A percentile compares a stretch with the other conserved stretches of the same genome.
These are phyloP conservation scores for Juglanconis juglandina DNA, from an alignment of 2,329 filamentous ascomycete species.

Conservation along the genomic window DNA sequence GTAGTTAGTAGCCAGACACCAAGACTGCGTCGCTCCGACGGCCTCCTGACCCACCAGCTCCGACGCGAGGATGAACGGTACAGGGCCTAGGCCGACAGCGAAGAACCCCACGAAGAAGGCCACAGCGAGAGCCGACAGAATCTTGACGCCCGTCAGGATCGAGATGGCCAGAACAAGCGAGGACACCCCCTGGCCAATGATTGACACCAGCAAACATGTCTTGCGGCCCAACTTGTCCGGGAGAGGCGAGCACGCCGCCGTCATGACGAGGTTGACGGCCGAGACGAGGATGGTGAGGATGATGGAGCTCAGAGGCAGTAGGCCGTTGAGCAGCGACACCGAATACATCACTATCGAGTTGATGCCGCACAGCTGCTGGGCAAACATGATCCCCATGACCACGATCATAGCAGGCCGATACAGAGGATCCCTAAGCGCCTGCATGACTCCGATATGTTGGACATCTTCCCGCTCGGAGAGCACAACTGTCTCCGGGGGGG, in stretches of 20 bases:
- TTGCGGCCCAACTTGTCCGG: slow-evolving; percentile 88
- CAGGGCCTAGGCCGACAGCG: slow-evolving; percentile 83
- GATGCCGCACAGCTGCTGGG: slow-evolving; percentile 89
- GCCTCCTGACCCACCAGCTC: slow-evolving; percentile 89
- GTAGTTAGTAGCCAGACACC: slow-evolving; percentile 84
- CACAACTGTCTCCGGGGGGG: slow-evolving; percentile 21
- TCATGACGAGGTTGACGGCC: slow-evolving; percentile 79
- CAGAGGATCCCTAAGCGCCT: slow-evolving; percentile 64
- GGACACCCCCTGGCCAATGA: slow-evolving; percentile 77
- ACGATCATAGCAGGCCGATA: slow-evolving; percentile 75
- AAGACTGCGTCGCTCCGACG: slow-evolving; percentile 86
- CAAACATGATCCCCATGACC: slow-evolving; percentile 85
- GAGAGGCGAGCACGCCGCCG: slow-evolving; percentile 75
- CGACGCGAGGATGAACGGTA: slow-evolving; percentile 90
- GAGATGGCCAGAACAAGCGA: slow-evolving; percentile 76
- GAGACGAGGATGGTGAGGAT: slow-evolving; percentile 86
- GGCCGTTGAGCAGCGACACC: slow-evolving; percentile 76
- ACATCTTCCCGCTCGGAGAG: slow-evolving; percentile 22
- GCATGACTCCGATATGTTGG: slow-evolving; percentile 55
- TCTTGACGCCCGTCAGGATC: slow-evolving; percentile 68
- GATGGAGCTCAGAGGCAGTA: slow-evolving; percentile 78
- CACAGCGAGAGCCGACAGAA: slow-evolving; percentile 77
- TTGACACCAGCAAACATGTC: slow-evolving; percentile 75
- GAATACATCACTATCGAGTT: slow-evolving; percentile 99
- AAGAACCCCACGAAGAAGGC: slow-evolving; percentile 86